A percentile compares a stretch with the other conserved stretches of the same genome.
Evolutionary conservation across 495 filamentous ascomycete species (phyloP).

Genomic region (Pseudotulostoma volvatum): DNA sequence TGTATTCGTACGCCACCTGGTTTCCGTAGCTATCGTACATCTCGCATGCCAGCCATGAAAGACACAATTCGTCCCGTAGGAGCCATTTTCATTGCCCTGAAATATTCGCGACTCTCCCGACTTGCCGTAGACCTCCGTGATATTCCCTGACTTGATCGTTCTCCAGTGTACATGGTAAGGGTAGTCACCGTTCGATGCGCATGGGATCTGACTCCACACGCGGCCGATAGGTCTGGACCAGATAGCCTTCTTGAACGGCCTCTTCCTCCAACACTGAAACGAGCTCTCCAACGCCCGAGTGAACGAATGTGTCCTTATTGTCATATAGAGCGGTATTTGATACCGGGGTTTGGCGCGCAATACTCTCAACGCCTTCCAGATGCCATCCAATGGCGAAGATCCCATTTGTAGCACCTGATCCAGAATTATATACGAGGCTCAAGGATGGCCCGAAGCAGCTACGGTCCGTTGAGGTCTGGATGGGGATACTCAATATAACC

Average conservation of each 20-base stretch:
- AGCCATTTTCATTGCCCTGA: conserved; percentile 1
- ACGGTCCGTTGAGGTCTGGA: neutral
- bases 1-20: conserved; percentile 5
- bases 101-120: conserved; percentile 2
- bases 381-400: conserved; percentile 23
- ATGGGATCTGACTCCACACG: conserved; percentile 6
- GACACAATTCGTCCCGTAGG: neutral
- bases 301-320: conserved; percentile 11
- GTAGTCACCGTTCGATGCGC: conserved; percentile 14
- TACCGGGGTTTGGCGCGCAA: conserved; percentile 14
- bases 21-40: conserved; percentile 9
- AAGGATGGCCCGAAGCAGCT: conserved; percentile 2
- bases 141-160: conserved; percentile 5
- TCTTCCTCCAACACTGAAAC: conserved; percentile 4
- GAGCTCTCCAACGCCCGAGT: conserved; percentile 12
- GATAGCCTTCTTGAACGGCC: conserved; percentile 1
- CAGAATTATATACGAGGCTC: conserved; percentile 14
- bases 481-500: conserved; percentile 3
- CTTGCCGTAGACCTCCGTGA: conserved; percentile 5
- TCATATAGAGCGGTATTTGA: conserved; percentile 14
- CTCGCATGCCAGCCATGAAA: conserved; percentile 8
- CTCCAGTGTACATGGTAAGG: conserved; percentile 14
- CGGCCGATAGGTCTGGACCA: conserved; percentile 7
- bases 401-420: conserved; percentile 17
- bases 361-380: conserved; percentile 4